phyloP scores from a whole-genome alignment of 2,329 filamentous ascomycete genomes.

The Fusarium oligoseptatum region DNA sequence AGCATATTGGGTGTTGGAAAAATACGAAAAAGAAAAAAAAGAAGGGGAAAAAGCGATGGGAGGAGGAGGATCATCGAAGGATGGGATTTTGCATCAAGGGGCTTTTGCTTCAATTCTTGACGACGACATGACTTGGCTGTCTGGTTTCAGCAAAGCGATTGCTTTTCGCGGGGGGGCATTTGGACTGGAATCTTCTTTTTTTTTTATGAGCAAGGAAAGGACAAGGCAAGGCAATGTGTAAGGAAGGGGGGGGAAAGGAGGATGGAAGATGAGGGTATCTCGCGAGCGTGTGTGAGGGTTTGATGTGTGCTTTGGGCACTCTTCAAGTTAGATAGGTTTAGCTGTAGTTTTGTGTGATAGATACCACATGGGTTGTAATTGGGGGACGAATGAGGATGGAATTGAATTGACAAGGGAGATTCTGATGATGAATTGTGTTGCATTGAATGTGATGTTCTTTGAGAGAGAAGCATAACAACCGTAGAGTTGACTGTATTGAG shows the following conservation, averaged over 20 bases:
- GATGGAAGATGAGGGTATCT: slow-evolving; percentile 7
- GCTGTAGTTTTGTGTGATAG: slow-evolving; percentile 45
- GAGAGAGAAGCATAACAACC: background rate
- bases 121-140: slow-evolving; percentile 50
- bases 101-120: slow-evolving; percentile 45
- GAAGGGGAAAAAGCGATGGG: background rate
- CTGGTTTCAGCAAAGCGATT: slow-evolving; percentile 47
- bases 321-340: slow-evolving; percentile 43
- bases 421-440: slow-evolving; percentile 3
- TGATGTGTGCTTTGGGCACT: slow-evolving; percentile 21
- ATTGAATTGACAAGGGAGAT: slow-evolving; percentile 26
- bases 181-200: slow-evolving; percentile 28
- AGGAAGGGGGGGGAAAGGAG: background rate
- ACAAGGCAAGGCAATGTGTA: background rate
- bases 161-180: slow-evolving; percentile 38
- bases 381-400: slow-evolving; percentile 9
- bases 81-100: slow-evolving; percentile 34
- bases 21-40: slow-evolving; percentile 30
- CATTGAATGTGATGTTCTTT: background rate
- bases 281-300: slow-evolving; percentile 13
- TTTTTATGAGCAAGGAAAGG: slow-evolving; percentile 25
- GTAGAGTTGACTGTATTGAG: background rate
- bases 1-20: slow-evolving; percentile 24
- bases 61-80: slow-evolving; percentile 21
- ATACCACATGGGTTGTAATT: slow-evolving; percentile 45